Evolutionary conservation across 208 protist genomes (phyloP), one percentile per base, ranked within the genome.

Genomic region (Jaenimonas drosophilae): DNA sequence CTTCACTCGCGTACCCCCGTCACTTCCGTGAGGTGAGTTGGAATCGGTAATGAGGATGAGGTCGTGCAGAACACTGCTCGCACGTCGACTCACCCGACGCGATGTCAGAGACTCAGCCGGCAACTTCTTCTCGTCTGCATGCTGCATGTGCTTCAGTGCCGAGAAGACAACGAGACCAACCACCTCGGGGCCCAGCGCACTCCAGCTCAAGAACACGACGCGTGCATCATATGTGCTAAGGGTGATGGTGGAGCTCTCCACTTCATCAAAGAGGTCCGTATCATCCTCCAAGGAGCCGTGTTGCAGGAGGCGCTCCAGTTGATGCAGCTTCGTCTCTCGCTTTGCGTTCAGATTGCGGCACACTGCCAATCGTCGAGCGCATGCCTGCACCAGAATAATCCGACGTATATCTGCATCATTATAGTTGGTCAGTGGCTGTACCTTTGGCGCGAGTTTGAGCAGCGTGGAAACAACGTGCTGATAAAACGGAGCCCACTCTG

Each of bases 161-260:
- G n/a, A n/a, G n/a, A n/a, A n/a, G n/a, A n/a, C n/a, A n/a, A n/a
- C n/a, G n/a, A n/a, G n/a, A n/a, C n/a, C n/a, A n/a, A n/a, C n/a
- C n/a, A n/a, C n/a, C n/a, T n/a, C 11, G 11, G 12, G 12, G 19
- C 38, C 25, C n/a, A 51, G 46, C 7, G 27, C 14, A 5, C 30
- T 16, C 46, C 46, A 51, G 20, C 20, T 51, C 11, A 51, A 20
- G n/a, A 7, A 29, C 29, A 51, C 29, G 9, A 51, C 12, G 9
- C 43, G 46, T 17, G 21, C 9, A 9, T 51, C 46, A 5, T 12
- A 19, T 9, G 9, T 12, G 21, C 30, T 51, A 6, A 51, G 37
- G 16, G 14, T 11, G 23, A 42, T 42, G 9, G 14, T 20, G 37
- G 14, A 11, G 9, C 9, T 42, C 7, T 25, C 23, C 16, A 11